phyloP scores from a whole-genome alignment of 768 basidiomycete genomes.

The Astraeus odoratus region DNA sequence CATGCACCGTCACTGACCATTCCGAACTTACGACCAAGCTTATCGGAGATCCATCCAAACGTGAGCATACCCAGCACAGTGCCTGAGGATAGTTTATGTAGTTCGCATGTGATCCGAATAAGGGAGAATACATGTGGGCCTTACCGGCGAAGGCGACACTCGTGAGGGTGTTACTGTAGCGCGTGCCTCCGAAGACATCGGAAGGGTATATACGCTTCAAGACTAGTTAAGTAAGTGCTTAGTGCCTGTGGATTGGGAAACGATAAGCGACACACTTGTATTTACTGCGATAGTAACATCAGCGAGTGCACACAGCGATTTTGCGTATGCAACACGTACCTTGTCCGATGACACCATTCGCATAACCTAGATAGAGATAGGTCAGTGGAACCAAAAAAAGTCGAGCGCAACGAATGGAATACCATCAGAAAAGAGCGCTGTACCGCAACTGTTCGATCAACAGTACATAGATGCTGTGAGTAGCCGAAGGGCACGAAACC shows the following conservation, averaged over 20 bases:
- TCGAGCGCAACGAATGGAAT: slow-evolving; percentile 3
- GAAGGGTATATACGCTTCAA: slow-evolving; percentile 65
- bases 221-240: slow-evolving; percentile 35
- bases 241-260: not conserved
- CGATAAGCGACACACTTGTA: slow-evolving; percentile 46
- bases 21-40: slow-evolving; percentile 80
- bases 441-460: slow-evolving; percentile 56
- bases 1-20: slow-evolving; percentile 51
- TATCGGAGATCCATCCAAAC: slow-evolving; percentile 83
- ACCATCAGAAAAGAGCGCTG: slow-evolving; percentile 86
- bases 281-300: slow-evolving; percentile 42
- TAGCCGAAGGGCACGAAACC: not conserved
- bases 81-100: slow-evolving; percentile 47
- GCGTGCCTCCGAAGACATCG: slow-evolving; percentile 39
- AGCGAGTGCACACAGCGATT: not conserved
- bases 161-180: slow-evolving; percentile 57
- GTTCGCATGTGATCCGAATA: slow-evolving; percentile 64
- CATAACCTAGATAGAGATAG: slow-evolving; percentile 48
- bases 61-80: slow-evolving; percentile 79
- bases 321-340: slow-evolving; percentile 38
- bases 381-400: slow-evolving; percentile 4
- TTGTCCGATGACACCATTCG: slow-evolving; percentile 71
- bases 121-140: slow-evolving; percentile 52
- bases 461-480: slow-evolving; percentile 2
- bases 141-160: slow-evolving; percentile 79